Evolutionary conservation across 768 basidiomycete genomes (phyloP).

Genomic region (Cyclocybe cylindracea): DNA sequence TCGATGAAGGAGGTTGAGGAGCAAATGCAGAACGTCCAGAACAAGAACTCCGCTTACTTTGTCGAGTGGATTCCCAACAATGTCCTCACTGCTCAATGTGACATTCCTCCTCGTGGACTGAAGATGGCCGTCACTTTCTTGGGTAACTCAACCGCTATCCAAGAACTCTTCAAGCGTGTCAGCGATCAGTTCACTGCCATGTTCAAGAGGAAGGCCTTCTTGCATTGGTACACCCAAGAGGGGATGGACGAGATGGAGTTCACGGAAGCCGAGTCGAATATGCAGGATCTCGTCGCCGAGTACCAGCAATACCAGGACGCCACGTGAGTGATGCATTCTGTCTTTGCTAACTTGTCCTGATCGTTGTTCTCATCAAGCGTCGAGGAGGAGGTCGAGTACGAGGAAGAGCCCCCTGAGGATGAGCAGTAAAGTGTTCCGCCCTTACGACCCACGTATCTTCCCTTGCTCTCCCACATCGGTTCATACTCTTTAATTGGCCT

Average conservation of each 20-base stretch:
- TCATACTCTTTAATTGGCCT: conserved; percentile 9
- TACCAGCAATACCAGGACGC: conserved; percentile 97
- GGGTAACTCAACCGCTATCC: conserved; percentile 96
- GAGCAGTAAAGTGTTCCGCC: conserved; percentile 38
- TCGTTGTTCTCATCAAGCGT: conserved; percentile 45
- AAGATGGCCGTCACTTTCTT: conserved; percentile 99
- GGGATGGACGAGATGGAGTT: conserved; percentile 99
- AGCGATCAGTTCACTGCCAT: conserved; percentile 98
- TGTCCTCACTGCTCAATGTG: conserved; percentile 96
- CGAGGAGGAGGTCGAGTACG: conserved; percentile 89
- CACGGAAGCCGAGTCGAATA: conserved; percentile 98
- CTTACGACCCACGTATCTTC: conserved; percentile 2
- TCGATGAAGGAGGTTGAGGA: conserved; percentile 99
- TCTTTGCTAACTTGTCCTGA: neutral
- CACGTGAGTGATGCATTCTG: conserved; percentile 56
- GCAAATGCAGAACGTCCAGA: conserved; percentile 96
- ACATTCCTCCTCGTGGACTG: conserved; percentile 92
- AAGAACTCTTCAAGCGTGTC: conserved; percentile 98
- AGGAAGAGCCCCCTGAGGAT: conserved; percentile 74
- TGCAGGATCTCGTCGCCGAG: conserved; percentile 98
- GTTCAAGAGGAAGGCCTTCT: conserved; percentile 98
- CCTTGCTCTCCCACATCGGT: conserved; percentile 10
- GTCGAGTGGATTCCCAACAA: conserved; percentile 99
- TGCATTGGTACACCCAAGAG: conserved; percentile 99
- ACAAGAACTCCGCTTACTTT: conserved; percentile 97